Conservation (phyloP, 768 basidiomycete species). For the Amanita polypyramis region DNA sequence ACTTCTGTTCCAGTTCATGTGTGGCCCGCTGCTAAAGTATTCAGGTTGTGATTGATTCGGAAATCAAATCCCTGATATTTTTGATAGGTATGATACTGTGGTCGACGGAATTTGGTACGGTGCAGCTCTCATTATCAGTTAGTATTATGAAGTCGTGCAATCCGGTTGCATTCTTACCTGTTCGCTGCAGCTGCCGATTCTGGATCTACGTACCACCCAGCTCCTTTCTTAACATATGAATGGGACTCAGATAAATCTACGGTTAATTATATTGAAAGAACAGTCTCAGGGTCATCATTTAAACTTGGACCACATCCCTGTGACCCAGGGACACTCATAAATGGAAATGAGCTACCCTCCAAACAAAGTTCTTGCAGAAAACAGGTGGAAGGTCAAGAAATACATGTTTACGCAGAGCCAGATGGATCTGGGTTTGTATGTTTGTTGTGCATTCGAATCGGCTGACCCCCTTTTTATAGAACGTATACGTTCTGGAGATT, state of each 20-base stretch:
- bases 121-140: slow-evolving; percentile 80
- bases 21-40: slow-evolving; percentile 68
- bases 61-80: slow-evolving; percentile 1
- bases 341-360: slow-evolving; percentile 11
- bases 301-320: slow-evolving; percentile 68
- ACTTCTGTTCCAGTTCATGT: slow-evolving; percentile 57
- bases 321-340: slow-evolving; percentile 39
- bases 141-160: slow-evolving; percentile 22
- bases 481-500: slow-evolving; percentile 95
- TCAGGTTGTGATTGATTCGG: slow-evolving; percentile 7
- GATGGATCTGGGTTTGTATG: slow-evolving; percentile 32
- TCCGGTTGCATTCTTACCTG: neutral
- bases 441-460: neutral
- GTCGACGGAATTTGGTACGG: slow-evolving; percentile 80
- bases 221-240: slow-evolving; percentile 56
- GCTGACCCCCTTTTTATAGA: slow-evolving; percentile 25
- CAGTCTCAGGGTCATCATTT: slow-evolving; percentile 24
- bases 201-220: slow-evolving; percentile 69
- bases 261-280: neutral
- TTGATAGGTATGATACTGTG: slow-evolving; percentile 72
- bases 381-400: slow-evolving; percentile 49
- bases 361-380: slow-evolving; percentile 29
- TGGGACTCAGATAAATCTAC: slow-evolving; percentile 53
- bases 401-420: slow-evolving; percentile 55
- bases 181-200: slow-evolving; percentile 53